These are phyloP conservation scores for Phytophthora uliginosa DNA, from an alignment of 352 stramenopile genomes.

Conservation along the genomic window DNA sequence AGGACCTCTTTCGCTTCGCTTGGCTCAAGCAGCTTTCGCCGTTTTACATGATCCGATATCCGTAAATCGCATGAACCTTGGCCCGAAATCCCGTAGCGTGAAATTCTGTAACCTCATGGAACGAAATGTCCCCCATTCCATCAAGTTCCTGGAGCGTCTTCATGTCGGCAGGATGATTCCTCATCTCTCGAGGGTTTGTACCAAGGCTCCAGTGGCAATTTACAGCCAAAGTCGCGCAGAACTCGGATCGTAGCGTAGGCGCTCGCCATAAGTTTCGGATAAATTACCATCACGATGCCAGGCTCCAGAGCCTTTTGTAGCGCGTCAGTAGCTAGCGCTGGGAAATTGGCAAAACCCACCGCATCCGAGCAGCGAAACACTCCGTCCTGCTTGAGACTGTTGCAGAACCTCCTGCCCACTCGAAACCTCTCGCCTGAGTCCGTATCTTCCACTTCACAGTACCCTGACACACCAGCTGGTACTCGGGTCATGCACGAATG, in stretches of 20 bases:
- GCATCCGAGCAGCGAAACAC: slow-evolving; percentile 54
- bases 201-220: slow-evolving; percentile 61
- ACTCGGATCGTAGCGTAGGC: slow-evolving; percentile 44
- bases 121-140: slow-evolving; percentile 32
- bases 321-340: slow-evolving; percentile 17
- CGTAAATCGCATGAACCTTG: slow-evolving; percentile 63
- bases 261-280: slow-evolving; percentile 53
- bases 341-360: slow-evolving; percentile 46
- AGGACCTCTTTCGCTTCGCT: slow-evolving; percentile 62
- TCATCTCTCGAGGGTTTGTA: slow-evolving; percentile 47
- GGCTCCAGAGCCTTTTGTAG: slow-evolving; percentile 5
- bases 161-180: slow-evolving; percentile 15
- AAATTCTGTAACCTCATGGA: slow-evolving; percentile 33
- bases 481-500: slow-evolving; percentile 22
- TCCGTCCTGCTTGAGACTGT: slow-evolving; percentile 31
- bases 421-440: slow-evolving; percentile 34
- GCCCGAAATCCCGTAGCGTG: slow-evolving; percentile 49
- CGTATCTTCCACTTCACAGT: slow-evolving; percentile 51
- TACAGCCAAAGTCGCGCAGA: slow-evolving; percentile 45
- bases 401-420: slow-evolving; percentile 40
- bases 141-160: slow-evolving; percentile 37
- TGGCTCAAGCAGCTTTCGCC: slow-evolving; percentile 55
- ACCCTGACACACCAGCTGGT: slow-evolving; percentile 39
- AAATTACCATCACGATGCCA: slow-evolving; percentile 61
- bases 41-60: slow-evolving; percentile 50